Evolutionary conservation across 441 rosid genomes (phyloP), one percentile per base, ranked within the genome.

Genomic region (Populus trichocarpa): DNA sequence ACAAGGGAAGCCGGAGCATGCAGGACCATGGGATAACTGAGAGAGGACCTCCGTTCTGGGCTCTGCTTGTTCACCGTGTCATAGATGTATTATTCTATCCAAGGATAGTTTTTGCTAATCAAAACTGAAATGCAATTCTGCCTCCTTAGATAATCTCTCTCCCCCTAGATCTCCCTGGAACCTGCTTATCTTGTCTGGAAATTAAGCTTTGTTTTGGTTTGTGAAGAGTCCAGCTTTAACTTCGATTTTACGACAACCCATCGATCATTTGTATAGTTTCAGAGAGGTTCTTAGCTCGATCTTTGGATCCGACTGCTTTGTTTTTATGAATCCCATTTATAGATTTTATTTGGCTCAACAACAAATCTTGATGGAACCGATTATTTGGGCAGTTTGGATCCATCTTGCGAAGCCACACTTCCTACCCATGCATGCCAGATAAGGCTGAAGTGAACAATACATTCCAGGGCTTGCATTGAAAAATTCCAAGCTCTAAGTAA

Each of bases 191-290:
- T 46, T 46, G 57, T 14, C 57, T 46, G 57, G 57, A 46, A 46
- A 46, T 46, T 46, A 46, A 46, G 57, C 57, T 46, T 46, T 46
- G 57, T 46, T 0, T 46, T 46, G 57, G 57, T 14, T 46, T 46
- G 70, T n/a, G 80, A 77, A 77, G 71, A 33, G 65, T 71, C 50
- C 70, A 20, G 46, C 22, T 20, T 40, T 46, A 46, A 14, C 57
- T 46, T 28, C n/a, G 18, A 46, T 4, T 46, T 46, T 46, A 46
- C 18, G 57, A 46, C 5, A 42, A 14, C 20, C 57, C 71, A 46
- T 46, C 57, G 20, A 46, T 46, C 57, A 6, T 46, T 14, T 46
- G 57, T 46, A 14, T 46, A 14, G 7, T 46, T 46, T 46, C 57
- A 46, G 57, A 14, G 57, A 46, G 57, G 5, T 46, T 46, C 42